Evolutionary conservation across 371 early-diverging fungal species (phyloP).

Genomic region (Mortierella sp.): DNA sequence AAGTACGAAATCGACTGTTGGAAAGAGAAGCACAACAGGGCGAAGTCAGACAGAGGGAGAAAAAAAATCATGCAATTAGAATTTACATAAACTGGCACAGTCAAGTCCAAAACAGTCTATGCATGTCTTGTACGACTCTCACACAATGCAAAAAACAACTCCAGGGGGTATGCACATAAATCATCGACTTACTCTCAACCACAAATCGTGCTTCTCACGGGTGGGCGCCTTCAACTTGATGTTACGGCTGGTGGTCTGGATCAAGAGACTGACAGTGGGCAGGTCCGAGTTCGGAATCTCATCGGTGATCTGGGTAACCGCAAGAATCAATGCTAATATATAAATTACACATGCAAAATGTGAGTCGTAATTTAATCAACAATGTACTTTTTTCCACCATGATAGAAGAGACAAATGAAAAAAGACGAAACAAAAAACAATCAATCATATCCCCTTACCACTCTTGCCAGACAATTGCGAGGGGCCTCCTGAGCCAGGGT

Average conservation of each 20-base stretch:
- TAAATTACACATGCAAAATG: no score
- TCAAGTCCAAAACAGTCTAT: not conserved
- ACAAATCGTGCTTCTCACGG: conserved; percentile 75
- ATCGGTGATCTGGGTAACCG: conserved; percentile 67
- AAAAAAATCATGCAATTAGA: not conserved
- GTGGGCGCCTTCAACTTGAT: conserved; percentile 79
- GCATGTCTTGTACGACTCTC: not conserved
- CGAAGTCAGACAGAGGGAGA: not conserved
- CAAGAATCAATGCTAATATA: conserved; percentile 68
- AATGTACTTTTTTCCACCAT: not conserved
- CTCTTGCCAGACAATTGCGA: conserved; percentile 68
- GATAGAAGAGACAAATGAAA: not conserved
- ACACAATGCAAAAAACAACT: not conserved
- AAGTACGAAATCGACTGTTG: conserved; percentile 49
- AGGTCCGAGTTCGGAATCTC: conserved; percentile 58
- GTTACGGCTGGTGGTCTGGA: conserved; percentile 75
- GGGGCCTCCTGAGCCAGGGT: conserved; percentile 70
- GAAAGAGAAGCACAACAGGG: not conserved
- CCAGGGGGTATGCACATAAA: not conserved
- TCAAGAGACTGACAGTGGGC: conserved; percentile 71
- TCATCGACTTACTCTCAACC: conserved; percentile 65
- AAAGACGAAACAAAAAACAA: conserved; percentile 18
- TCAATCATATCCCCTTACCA: conserved; percentile 55
- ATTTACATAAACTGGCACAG: not conserved
- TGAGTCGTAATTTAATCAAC: not conserved